Evolutionary conservation across 371 early-diverging fungal species (phyloP), one percentile per base, ranked within the genome.

Genomic region (Agmasoma carcini): DNA sequence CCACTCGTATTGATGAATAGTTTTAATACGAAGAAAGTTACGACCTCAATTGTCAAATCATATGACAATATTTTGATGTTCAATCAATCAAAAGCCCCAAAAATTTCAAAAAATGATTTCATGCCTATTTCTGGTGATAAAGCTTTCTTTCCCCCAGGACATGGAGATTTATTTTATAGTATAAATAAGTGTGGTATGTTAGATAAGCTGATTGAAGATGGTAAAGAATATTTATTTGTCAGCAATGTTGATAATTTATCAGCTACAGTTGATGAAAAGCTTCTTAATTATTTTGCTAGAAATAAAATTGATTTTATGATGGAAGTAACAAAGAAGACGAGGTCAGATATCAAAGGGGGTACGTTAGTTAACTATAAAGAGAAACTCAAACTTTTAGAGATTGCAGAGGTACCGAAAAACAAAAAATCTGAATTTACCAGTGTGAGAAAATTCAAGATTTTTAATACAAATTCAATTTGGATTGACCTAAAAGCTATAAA

Each of bases 381-480:
- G 22, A 78, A 79, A 39, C 82, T 94, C 57, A 83, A 88, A 38
- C 81, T 97, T 30, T 80, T 95, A 37, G 98, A 97, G 78, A 90
- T 97, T 69, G 98, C 98, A 17, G 93, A 95, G 74, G 98, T 97
- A 4, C 93, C 98, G n/a, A 74, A 80, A 40, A 85, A 86, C 61
- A 85, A 90, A 65, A 85, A 90, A 55, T 58, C 72, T 64, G 97
- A 97, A 66, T 97, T 97, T 78, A 95, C 93, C 72, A 86, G 87
- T 56, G 82, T 97, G 74, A 89, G 90, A 73, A 95, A 95, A 79
- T 97, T 95, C 79, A 88, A 90, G 80, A 94, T 97, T 68, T 95
- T 97, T 81, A 97, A 97, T 81, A 97, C 98, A 59, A 97, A 97
- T 81, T 92, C 92, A 78, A 69, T 92, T 69, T 97, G 95, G 95